A percentile compares a stretch with the other conserved stretches of the same genome.
Conservation (phyloP, 129 eudicot genomes). For the Escallonia rubra region DNA sequence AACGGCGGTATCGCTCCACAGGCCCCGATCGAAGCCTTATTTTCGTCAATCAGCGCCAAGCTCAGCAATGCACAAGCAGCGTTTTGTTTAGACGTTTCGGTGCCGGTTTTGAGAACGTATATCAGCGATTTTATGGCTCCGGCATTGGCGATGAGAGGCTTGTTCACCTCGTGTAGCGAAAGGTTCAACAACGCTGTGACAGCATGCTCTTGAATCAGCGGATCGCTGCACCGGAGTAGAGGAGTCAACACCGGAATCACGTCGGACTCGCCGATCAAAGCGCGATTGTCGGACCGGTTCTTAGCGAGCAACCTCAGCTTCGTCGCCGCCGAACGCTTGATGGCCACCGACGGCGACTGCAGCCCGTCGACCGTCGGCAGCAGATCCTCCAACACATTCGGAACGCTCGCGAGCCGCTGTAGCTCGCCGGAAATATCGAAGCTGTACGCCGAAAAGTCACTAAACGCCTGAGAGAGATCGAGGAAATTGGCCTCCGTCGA, state of each 20-base stretch:
- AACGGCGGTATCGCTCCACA: too few species aligned
- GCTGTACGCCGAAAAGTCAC: slow-evolving; percentile 65
- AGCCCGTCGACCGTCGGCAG: slow-evolving; percentile 80
- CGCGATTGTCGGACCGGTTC: slow-evolving; percentile 86
- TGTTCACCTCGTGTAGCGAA: too few species aligned
- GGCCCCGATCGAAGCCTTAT: too few species aligned
- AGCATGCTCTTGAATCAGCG: slow-evolving; percentile 86
- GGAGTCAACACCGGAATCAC: slow-evolving; percentile 64
- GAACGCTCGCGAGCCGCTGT: slow-evolving; percentile 57
- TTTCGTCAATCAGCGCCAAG: too few species aligned
- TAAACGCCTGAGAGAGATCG: slow-evolving; percentile 73
- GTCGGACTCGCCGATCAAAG: slow-evolving; percentile 70
- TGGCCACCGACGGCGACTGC: slow-evolving; percentile 44
- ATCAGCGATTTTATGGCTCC: too few species aligned
- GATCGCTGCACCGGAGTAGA: slow-evolving; percentile 66
- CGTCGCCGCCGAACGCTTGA: slow-evolving; percentile 83
- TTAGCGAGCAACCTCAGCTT: slow-evolving; percentile 71
- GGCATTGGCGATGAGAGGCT: too few species aligned
- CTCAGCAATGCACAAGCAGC: too few species aligned
- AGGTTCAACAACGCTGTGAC: slow-evolving; percentile 85
- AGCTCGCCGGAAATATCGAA: slow-evolving; percentile 89
- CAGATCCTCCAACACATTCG: slow-evolving; percentile 66
- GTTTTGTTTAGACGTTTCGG: too few species aligned
- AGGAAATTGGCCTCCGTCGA: too few species aligned
- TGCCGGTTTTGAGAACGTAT: too few species aligned